phyloP scores from a whole-genome alignment of 164 flowering plant genomes.

The Aristolochia californica region DNA sequence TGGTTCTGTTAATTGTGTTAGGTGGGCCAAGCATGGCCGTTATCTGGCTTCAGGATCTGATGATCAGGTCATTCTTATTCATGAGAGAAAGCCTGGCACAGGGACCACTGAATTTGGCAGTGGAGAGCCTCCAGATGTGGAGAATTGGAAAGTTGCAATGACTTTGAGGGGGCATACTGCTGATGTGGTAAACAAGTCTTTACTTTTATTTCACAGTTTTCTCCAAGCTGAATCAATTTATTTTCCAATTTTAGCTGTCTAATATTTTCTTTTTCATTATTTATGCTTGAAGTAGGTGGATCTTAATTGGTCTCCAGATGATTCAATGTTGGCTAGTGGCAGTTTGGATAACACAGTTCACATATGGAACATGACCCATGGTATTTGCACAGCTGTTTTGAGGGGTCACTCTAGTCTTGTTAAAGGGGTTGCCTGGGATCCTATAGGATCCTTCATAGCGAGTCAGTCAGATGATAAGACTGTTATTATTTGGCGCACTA shows the following conservation, averaged over 20 bases:
- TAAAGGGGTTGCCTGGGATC: conserved; percentile 99
- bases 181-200: conserved; percentile 76
- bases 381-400: conserved; percentile 91
- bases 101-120: conserved; percentile 99
- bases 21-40: conserved; percentile 97
- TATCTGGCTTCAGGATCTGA: conserved; percentile 96
- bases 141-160: conserved; percentile 94
- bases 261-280: conserved; percentile 15
- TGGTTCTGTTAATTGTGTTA: conserved; percentile 97
- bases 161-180: conserved; percentile 99
- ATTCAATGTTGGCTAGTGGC: conserved; percentile 84
- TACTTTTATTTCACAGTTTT: not conserved
- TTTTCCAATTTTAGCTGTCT: not conserved
- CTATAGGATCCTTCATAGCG: conserved; percentile 95
- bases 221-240: not conserved
- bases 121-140: conserved; percentile 98
- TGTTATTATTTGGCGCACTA: conserved; percentile 97
- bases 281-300: conserved; percentile 97
- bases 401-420: conserved; percentile 98
- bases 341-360: conserved; percentile 95
- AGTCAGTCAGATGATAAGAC: conserved; percentile 99
- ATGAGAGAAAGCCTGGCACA: conserved; percentile 98
- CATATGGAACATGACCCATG: conserved; percentile 90
- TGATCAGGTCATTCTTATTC: conserved; percentile 87
- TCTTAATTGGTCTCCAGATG: conserved; percentile 99